These are phyloP conservation scores for Cyanodermella asteris DNA, from an alignment of 2,329 filamentous ascomycete species.

Conservation along the genomic window DNA sequence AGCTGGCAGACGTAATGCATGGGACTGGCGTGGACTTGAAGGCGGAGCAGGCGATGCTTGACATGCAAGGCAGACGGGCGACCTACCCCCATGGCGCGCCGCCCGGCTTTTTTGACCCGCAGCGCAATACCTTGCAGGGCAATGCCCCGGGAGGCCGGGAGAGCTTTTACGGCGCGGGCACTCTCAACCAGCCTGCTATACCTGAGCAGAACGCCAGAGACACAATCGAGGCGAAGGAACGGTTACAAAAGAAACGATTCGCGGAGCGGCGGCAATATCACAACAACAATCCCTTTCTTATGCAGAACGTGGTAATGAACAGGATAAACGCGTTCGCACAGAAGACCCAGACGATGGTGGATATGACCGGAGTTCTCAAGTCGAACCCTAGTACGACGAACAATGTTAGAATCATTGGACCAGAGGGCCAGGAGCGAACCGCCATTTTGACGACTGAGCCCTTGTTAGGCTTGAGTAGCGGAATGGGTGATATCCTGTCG, in stretches of 20 bases:
- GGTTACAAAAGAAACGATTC: constrained; percentile 38
- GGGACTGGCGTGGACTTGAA: constrained; percentile 72
- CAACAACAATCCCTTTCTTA: constrained; percentile 49
- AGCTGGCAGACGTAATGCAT: constrained; percentile 63
- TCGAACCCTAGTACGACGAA: too few species aligned
- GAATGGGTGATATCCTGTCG: constrained; percentile 61
- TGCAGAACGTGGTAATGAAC: background rate
- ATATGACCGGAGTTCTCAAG: too few species aligned
- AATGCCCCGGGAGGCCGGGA: constrained; percentile 33
- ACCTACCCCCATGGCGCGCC: constrained; percentile 25
- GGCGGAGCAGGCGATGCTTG: constrained; percentile 62
- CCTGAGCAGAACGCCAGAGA: constrained; percentile 46
- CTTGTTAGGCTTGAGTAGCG: too few species aligned
- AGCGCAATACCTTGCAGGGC: constrained; percentile 24
- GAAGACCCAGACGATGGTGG: too few species aligned
- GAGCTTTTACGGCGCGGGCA: constrained; percentile 42
- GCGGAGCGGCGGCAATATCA: constrained; percentile 44
- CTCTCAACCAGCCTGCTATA: constrained; percentile 40
- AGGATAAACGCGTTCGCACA: too few species aligned
- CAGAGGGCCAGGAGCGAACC: too few species aligned
- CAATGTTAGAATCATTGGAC: too few species aligned
- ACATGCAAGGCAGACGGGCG: constrained; percentile 23
- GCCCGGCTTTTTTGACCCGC: constrained; percentile 28
- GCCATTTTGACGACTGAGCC: too few species aligned
- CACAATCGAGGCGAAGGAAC: constrained; percentile 42